Conservation (phyloP, 75 land plant species). For the Pinus tabuliformis region DNA sequence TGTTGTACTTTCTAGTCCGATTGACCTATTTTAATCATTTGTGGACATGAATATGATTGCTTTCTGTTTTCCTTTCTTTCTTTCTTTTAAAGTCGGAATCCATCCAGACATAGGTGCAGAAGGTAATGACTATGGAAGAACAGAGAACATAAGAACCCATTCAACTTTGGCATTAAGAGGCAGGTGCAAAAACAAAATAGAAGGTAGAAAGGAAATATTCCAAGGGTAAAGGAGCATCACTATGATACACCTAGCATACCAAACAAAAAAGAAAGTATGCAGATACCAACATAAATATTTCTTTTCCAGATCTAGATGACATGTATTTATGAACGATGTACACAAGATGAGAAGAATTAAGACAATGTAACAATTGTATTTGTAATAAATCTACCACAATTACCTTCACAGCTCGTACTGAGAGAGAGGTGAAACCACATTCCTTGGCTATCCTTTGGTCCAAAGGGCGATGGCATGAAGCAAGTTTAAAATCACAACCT, state of each 20-base stretch:
- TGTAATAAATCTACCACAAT: not conserved
- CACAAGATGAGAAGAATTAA: not conserved
- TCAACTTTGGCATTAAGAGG: no score
- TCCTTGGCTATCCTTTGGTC: slow-evolving; percentile 59
- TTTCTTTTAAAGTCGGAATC: no score
- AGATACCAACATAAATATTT: not conserved
- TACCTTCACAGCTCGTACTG: slow-evolving; percentile 88
- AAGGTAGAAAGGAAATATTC: not conserved
- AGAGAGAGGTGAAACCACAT: slow-evolving; percentile 82
- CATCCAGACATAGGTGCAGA: no score
- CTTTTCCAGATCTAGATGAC: not conserved
- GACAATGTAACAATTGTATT: not conserved
- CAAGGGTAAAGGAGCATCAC: not conserved
- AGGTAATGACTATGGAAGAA: no score
- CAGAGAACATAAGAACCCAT: no score
- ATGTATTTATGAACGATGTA: not conserved
- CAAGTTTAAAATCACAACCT: slow-evolving; percentile 90
- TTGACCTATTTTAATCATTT: no score
- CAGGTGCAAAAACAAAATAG: not conserved
- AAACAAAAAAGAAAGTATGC: not conserved
- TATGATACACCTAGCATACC: not conserved
- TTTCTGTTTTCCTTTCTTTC: no score
- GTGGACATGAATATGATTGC: no score
- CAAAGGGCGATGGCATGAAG: slow-evolving; percentile 33
- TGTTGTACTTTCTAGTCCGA: no score